These are phyloP conservation scores for Eucalyptus cloeziana DNA, from an alignment of 345 rosid species.

Conservation along the genomic window DNA sequence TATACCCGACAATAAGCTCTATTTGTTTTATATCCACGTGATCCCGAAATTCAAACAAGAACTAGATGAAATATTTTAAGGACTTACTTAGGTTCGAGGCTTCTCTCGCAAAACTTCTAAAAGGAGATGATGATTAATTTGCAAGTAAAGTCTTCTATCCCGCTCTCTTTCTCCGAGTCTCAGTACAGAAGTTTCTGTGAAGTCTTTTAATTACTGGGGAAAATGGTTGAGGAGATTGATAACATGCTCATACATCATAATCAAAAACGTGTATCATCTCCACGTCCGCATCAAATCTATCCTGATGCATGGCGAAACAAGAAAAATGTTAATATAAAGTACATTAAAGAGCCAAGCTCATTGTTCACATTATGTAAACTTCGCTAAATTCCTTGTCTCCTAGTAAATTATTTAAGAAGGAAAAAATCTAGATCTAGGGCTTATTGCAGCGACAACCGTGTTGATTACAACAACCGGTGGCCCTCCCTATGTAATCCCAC, in stretches of 20 bases:
- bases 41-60: too few species aligned
- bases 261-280: background rate
- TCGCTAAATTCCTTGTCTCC: background rate
- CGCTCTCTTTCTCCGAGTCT: background rate
- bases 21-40: too few species aligned
- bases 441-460: background rate
- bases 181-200: fast-evolving
- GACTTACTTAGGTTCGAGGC: too few species aligned
- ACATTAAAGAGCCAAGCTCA: background rate
- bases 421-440: background rate
- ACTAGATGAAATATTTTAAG: too few species aligned
- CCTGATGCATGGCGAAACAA: background rate
- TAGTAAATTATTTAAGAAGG: background rate
- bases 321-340: background rate
- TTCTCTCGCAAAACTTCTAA: background rate
- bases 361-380: background rate
- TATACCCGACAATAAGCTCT: too few species aligned
- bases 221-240: background rate
- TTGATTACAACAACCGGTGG: background rate
- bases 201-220: background rate
- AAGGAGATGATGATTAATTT: background rate
- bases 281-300: background rate
- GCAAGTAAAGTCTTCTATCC: background rate
- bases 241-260: background rate
- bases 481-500: too few species aligned